These are phyloP conservation scores for Allomyces macrogynus DNA, from an alignment of 192 early-diverging fungal genomes.

Conservation along the genomic window DNA sequence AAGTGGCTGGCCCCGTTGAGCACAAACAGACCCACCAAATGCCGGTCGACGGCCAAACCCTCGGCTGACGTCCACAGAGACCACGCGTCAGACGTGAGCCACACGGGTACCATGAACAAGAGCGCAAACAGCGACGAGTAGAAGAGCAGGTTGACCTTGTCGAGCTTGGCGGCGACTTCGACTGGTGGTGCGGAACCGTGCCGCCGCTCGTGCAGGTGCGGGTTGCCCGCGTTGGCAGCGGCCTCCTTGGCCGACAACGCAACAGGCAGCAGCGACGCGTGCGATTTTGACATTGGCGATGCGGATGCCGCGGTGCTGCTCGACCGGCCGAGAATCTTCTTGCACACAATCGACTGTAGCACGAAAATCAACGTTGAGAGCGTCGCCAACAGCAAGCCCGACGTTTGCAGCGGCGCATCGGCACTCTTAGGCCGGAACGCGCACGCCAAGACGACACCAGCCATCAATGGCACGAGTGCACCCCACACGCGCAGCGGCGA, in stretches of 20 bases:
- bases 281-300: too few relatives aligned
- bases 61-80: slow-evolving; percentile 4
- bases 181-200: too few relatives aligned
- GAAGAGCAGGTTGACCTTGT: slow-evolving; percentile 73
- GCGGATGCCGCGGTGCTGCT: not conserved
- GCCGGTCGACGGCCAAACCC: not conserved
- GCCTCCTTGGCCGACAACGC: slow-evolving; percentile 1
- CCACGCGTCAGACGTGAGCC: slow-evolving; percentile 50
- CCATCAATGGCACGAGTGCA: slow-evolving; percentile 54
- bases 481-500: slow-evolving; percentile 55
- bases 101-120: slow-evolving; percentile 45
- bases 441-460: slow-evolving; percentile 81
- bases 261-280: slow-evolving; percentile 8
- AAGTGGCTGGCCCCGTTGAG: slow-evolving; percentile 68
- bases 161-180: slow-evolving; percentile 23
- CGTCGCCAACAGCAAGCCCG: slow-evolving; percentile 55
- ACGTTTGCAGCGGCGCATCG: slow-evolving; percentile 21
- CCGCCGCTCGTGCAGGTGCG: slow-evolving; percentile 6
- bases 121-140: slow-evolving; percentile 60
- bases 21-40: slow-evolving; percentile 30
- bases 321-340: slow-evolving; percentile 42
- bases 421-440: slow-evolving; percentile 12
- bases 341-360: slow-evolving; percentile 68
- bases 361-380: slow-evolving; percentile 64
- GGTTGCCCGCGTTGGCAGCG: slow-evolving; percentile 8